Percentiles rank a stretch among this genome's conserved stretches.
Evolutionary conservation across 2,329 filamentous ascomycete genomes (phyloP).

Genomic region (Clonostachys sp.): DNA sequence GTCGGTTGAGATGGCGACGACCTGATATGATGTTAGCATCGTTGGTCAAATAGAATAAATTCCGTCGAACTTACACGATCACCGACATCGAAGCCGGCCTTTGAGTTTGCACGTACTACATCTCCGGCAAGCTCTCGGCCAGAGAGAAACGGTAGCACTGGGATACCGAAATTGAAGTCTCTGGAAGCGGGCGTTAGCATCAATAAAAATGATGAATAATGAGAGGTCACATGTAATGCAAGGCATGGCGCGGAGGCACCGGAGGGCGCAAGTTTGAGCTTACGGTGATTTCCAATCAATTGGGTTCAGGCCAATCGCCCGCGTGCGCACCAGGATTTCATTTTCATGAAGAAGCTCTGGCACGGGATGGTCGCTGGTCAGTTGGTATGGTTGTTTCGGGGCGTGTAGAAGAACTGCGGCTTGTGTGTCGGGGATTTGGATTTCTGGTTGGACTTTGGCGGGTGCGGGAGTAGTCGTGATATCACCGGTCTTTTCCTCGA

Average conservation of each 20-base stretch:
- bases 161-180: constrained; percentile 68
- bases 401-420: constrained; percentile 44
- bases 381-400: constrained; percentile 41
- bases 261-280: constrained; percentile 16
- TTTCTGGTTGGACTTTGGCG: too few species aligned
- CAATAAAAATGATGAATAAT: too few species aligned
- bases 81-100: constrained; percentile 47
- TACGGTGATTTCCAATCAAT: constrained; percentile 74
- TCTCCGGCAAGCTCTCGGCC: constrained; percentile 66
- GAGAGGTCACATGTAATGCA: neutral
- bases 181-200: constrained; percentile 23
- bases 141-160: constrained; percentile 62
- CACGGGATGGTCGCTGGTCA: constrained; percentile 33
- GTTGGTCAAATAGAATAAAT: neutral
- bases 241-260: neutral
- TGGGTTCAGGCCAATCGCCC: constrained; percentile 67
- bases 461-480: too few species aligned
- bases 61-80: constrained; percentile 37
- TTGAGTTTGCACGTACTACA: constrained; percentile 38
- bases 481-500: too few species aligned
- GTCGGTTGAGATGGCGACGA: constrained; percentile 67
- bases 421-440: constrained; percentile 18
- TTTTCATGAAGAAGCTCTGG: constrained; percentile 25
- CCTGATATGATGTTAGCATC: constrained; percentile 20
- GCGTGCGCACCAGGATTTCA: constrained; percentile 60